phyloP scores from a whole-genome alignment of 352 stramenopile species.

The Thraustochytrium striatum region DNA sequence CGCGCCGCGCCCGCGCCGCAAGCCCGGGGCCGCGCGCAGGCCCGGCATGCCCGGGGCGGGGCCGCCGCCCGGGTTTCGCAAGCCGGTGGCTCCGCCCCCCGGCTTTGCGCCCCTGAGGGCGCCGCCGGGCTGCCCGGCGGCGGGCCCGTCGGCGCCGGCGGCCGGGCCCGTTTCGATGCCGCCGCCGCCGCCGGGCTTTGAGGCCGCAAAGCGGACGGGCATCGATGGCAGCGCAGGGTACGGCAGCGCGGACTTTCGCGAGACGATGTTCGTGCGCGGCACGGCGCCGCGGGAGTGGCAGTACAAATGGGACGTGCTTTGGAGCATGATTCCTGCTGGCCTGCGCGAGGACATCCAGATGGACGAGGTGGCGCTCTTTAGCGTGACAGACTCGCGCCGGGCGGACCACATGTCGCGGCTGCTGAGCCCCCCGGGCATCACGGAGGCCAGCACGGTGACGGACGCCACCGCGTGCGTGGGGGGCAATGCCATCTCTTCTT shows the following conservation, averaged over 20 bases:
- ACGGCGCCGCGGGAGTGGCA: constrained; percentile 25
- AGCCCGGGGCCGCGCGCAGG: too few relatives aligned
- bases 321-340: constrained; percentile 33
- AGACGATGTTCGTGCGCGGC: background rate
- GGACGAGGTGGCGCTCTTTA: constrained; percentile 53
- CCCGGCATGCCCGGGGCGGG: too few relatives aligned
- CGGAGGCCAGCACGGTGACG: constrained; percentile 18
- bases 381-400: constrained; percentile 40
- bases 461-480: constrained; percentile 55
- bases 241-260: constrained; percentile 33
- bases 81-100: too few relatives aligned
- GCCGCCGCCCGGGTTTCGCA: too few relatives aligned
- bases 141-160: too few relatives aligned
- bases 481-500: constrained; percentile 54
- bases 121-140: too few relatives aligned
- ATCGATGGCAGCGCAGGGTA: constrained; percentile 35
- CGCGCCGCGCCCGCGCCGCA: too few relatives aligned
- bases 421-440: constrained; percentile 29
- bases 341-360: constrained; percentile 49
- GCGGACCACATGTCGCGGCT: constrained; percentile 43
- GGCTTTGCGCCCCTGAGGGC: too few relatives aligned
- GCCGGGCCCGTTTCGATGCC: too few relatives aligned
- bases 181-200: too few relatives aligned
- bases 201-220: too few relatives aligned
- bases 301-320: constrained; percentile 53